Evolutionary conservation across 441 rosid genomes (phyloP), one percentile per base, ranked within the genome.

Genomic region (Dalechampia spathulata): DNA sequence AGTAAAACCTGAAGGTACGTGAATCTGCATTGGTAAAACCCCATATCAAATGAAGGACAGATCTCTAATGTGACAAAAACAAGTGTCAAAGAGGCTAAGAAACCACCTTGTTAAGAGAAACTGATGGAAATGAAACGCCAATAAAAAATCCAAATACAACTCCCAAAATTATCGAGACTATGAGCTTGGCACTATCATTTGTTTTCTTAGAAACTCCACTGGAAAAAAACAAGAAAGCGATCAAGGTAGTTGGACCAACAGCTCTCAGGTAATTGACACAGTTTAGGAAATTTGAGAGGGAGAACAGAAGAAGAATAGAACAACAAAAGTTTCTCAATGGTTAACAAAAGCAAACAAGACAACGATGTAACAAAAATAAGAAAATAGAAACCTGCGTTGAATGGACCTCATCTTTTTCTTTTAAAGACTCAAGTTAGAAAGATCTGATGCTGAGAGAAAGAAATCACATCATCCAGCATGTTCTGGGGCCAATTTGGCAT

Each of bases 61-160:
- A 52, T 15, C 13, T 25, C 47, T 34, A 39, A 12, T 36, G 44
- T 8, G 26, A 58, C 21, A 10, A 16, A 62, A 30, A 50, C 6
- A 28, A 36, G 59, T 28, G 40, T 40, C 7, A 40, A 26, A 42
- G 16, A 52, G 28, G 44, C 39, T 28, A 67, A 52, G 61, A 38
- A 70, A 86, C n/a, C n/a, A 30, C 99, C 96, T 76, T 86, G 47
- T 58, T 60, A 48, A 81, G 63, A 27, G 86, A 81, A 70, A 68
- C 60, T 6, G 83, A 63, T 1, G 90, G 95, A 73, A 86, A 80
- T 9, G 94, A 81, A 54, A 74, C 53, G 25, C 99, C 96, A 50
- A 84, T 30, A 51, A 86, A 76, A 72, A 80, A 77, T 16, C 99
- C 96, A 75, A 86, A 76, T n/a, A 72, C 68, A 43, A 82, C 65